Conservation (phyloP, 1,284 basidiomycete genomes). For the Ceratobasidium sp. region DNA sequence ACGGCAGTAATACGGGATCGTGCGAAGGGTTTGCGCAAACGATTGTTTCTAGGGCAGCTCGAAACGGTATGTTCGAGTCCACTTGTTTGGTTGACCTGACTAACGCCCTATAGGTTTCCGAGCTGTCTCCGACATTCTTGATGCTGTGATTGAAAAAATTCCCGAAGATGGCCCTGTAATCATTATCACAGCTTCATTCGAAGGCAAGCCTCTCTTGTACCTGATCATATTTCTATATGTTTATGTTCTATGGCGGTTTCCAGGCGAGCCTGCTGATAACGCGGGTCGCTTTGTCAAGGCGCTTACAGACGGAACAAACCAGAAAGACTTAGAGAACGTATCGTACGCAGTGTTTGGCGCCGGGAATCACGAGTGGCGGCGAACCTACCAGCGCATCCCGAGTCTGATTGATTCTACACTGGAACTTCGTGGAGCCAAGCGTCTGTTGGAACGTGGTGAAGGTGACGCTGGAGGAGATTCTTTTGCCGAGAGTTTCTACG, state of each 20-base stretch:
- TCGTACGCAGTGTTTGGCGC: constrained; percentile 67
- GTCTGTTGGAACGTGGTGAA: constrained; percentile 60
- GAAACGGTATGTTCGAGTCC: constrained; percentile 33
- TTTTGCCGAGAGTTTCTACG: constrained; percentile 65
- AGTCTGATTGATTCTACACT: constrained; percentile 61
- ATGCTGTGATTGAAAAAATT: constrained; percentile 52
- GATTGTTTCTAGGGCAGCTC: constrained; percentile 22
- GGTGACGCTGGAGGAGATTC: constrained; percentile 62
- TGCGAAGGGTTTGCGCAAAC: constrained; percentile 48
- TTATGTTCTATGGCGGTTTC: constrained; percentile 41
- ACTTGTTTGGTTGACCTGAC: constrained; percentile 28
- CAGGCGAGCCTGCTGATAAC: constrained; percentile 64
- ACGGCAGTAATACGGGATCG: constrained; percentile 47
- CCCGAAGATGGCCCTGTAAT: constrained; percentile 65
- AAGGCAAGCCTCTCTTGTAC: constrained; percentile 56
- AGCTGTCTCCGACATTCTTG: background rate
- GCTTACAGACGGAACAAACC: constrained; percentile 56
- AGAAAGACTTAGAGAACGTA: constrained; percentile 57
- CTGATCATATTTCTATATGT: background rate
- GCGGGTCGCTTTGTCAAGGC: constrained; percentile 65
- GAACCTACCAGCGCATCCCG: constrained; percentile 67
- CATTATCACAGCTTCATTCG: constrained; percentile 67
- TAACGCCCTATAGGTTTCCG: background rate
- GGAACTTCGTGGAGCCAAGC: constrained; percentile 59
- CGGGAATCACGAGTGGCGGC: constrained; percentile 69